Base-by-base conservation (phyloP, 116 monocot species). In the Posidonia oceanica region DNA sequence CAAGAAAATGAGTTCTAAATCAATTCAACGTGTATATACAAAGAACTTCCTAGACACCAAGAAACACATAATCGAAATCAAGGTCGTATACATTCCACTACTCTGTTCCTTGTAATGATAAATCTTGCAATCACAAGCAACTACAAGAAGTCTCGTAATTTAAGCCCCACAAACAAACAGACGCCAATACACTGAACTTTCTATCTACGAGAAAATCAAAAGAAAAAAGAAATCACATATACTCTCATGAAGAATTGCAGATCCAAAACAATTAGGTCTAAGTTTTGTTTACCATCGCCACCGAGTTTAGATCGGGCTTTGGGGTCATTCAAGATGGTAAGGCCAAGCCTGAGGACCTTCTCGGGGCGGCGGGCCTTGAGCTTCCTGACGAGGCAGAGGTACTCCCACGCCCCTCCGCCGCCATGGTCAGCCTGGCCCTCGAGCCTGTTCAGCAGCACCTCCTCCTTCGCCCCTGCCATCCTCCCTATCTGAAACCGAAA, bases 331-430 rank as follows among this genome's bases (percentile, higher is more conserved):
- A 96, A 75, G 29, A 91, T 75, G 72, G 75, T 58, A 69, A 96
- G 83, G 3, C 88, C 96, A 36, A 86, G 83, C 56, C 76, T 82
- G 52, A 89, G 82, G 57, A 89, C 91, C 76, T 83, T 83, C 52
- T 87, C 83, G 57, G 91, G 75, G 42, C 95, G 81, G 2, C 91
- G 84, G 42, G 72, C 86, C 64, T 76, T 83, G 80, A 96, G 85
- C 72, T 85, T 88, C 36, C 76, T 72, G 42, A 85, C 85, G 60
- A 91, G 96, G 81, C 74, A 96, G 40, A 96, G 85, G 79, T 96
- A 96, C 83, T 96, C 91, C 91, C 91, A 91, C 20, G 79, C 85
- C 36, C 91, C 91, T 52, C 95, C 96, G 14, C 85, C 88, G 56
- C 83, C 83, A 21, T 80, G 70, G 38, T 75, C 77, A 18, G 74